Evolutionary conservation across 345 rosid species (phyloP).

Genomic region (Eucalyptus paniculata): DNA sequence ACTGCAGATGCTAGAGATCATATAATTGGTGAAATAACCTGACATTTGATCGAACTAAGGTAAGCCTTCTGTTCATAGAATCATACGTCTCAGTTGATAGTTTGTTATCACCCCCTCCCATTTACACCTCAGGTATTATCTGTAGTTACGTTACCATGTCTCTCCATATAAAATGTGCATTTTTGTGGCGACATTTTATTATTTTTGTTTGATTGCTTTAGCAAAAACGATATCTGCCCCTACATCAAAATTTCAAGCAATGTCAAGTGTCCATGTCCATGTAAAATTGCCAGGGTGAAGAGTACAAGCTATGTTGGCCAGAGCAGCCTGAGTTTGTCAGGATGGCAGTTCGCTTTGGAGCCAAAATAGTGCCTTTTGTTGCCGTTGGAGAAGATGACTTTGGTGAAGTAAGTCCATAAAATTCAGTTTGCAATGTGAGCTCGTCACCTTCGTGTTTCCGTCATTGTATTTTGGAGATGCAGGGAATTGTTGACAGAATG

Average conservation of each 20-base stretch:
- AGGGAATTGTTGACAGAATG: neutral
- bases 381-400: constrained; percentile 68
- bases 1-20: neutral
- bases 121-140: neutral
- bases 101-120: neutral
- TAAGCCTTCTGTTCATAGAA: no score
- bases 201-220: neutral
- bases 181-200: no score
- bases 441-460: neutral
- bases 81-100: neutral
- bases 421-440: no score
- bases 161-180: no score
- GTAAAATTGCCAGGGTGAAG: constrained; percentile 47
- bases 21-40: no score
- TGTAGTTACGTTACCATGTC: no score
- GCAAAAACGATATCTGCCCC: neutral
- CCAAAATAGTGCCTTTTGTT: constrained; percentile 73
- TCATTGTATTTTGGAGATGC: neutral
- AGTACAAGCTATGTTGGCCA: constrained; percentile 72
- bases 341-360: constrained; percentile 78
- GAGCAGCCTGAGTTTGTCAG: constrained; percentile 70
- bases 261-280: neutral
- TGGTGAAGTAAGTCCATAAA: constrained; percentile 25
- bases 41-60: no score
- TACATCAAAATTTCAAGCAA: neutral